A percentile compares a stretch with the other conserved stretches of the same genome.
Evolutionary conservation across 176 grass and related monocot genomes (phyloP).

Genomic region (Aegilops sharonensis): DNA sequence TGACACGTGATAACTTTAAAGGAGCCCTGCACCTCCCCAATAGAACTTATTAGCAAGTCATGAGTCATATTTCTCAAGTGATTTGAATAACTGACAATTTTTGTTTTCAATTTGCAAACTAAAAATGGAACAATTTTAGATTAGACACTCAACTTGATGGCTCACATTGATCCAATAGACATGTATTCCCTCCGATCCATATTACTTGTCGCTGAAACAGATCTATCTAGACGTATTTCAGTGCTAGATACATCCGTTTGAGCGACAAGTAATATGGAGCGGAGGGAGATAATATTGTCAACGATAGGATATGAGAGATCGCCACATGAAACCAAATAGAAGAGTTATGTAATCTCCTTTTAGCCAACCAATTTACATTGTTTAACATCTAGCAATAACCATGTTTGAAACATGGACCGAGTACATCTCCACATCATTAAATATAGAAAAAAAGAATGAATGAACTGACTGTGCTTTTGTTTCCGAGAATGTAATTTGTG

Average conservation of each 20-base stretch:
- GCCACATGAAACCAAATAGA: background rate
- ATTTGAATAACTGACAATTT: background rate
- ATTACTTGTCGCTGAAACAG: too few species aligned
- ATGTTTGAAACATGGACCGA: constrained; percentile 21
- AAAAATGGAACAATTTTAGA: background rate
- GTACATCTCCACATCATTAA: background rate
- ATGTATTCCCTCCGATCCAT: background rate
- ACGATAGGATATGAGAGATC: background rate
- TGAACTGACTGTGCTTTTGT: background rate
- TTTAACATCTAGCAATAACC: background rate
- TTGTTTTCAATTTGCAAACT: background rate
- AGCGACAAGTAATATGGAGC: too few species aligned
- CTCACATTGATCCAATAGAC: background rate
- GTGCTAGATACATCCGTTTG: too few species aligned
- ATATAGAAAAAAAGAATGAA: constrained; percentile 22
- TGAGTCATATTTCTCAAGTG: background rate
- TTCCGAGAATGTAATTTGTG: background rate
- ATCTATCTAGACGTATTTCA: too few species aligned
- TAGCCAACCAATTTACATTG: background rate
- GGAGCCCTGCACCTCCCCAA: background rate
- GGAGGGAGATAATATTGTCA: background rate
- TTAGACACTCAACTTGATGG: background rate
- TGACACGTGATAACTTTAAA: background rate
- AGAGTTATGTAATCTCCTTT: background rate
- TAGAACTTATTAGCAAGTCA: background rate